Percentiles rank a stretch among this genome's conserved stretches.
These are phyloP conservation scores for Hypericum androsaemum DNA, from an alignment of 345 rosid genomes.

Conservation along the genomic window DNA sequence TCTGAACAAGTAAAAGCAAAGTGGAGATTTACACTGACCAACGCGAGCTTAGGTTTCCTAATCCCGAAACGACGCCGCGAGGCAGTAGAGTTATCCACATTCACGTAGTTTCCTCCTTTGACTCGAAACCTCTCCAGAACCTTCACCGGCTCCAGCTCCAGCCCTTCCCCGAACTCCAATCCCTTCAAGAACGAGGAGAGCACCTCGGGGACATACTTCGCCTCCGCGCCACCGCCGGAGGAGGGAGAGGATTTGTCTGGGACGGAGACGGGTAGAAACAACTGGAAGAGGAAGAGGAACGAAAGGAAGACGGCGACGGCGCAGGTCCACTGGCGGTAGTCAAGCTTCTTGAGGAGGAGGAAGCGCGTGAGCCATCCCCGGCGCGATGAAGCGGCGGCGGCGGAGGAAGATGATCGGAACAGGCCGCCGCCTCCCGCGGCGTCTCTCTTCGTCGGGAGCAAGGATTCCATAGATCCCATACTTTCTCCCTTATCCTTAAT, in stretches of 20 bases:
- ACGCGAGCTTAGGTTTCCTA: slow-evolving; percentile 74
- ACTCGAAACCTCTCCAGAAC: slow-evolving; percentile 41
- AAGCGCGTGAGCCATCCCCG: too few species aligned
- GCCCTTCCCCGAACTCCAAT: slow-evolving; percentile 57
- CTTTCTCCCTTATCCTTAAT: too few species aligned
- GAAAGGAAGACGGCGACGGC: slow-evolving; percentile 49
- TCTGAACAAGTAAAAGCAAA: neutral
- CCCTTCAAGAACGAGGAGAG: slow-evolving; percentile 41
- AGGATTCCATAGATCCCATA: too few species aligned
- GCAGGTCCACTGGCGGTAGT: slow-evolving; percentile 69
- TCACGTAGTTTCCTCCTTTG: slow-evolving; percentile 27
- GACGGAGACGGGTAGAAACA: slow-evolving; percentile 62
- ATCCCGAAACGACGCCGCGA: slow-evolving; percentile 47
- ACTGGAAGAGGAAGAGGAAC: slow-evolving; percentile 51
- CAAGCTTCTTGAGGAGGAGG: slow-evolving; percentile 36
- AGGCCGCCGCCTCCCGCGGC: too few species aligned
- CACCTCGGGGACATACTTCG: slow-evolving; percentile 23
- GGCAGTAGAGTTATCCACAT: slow-evolving; percentile 33
- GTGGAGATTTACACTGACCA: slow-evolving; percentile 43
- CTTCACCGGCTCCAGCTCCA: slow-evolving; percentile 44
- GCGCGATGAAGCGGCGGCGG: too few species aligned
- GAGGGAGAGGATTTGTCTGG: slow-evolving; percentile 40
- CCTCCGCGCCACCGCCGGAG: slow-evolving; percentile 5
- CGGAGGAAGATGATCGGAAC: too few species aligned
- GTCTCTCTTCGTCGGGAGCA: too few species aligned